phyloP scores from a whole-genome alignment of 176 grass and related monocot species.

The Paspalum notatum region DNA sequence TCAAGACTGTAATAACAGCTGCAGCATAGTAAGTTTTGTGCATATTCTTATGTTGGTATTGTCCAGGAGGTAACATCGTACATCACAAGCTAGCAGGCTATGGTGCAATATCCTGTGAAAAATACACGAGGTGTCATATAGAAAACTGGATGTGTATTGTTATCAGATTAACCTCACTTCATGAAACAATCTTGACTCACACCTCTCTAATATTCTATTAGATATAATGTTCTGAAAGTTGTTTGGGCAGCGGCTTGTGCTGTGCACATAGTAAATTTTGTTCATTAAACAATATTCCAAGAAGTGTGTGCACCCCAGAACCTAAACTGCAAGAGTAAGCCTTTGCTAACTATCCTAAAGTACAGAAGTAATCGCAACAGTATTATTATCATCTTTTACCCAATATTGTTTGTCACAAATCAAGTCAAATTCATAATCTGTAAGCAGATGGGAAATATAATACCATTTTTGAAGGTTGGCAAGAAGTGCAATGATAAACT shows the following conservation, averaged over 20 bases:
- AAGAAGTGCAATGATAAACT: neutral
- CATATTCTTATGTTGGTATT: constrained; percentile 28
- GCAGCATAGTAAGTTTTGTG: constrained; percentile 20
- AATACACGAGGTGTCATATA: neutral
- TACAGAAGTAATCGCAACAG: neutral
- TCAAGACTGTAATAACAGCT: constrained; percentile 27
- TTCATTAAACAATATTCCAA: constrained; percentile 10
- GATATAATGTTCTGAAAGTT: neutral
- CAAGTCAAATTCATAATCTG: neutral
- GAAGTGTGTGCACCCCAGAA: constrained; percentile 9
- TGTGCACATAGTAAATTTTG: constrained; percentile 7
- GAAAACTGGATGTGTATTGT: neutral
- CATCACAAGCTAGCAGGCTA: neutral
- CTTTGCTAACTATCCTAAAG: constrained; percentile 5
- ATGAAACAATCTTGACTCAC: constrained; percentile 6
- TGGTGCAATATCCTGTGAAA: neutral
- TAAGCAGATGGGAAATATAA: neutral
- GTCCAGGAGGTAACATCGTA: constrained; percentile 18
- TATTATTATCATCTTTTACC: neutral
- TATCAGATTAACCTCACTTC: constrained; percentile 22
- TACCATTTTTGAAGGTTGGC: neutral
- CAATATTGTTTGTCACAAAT: constrained; percentile 10
- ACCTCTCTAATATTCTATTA: neutral
- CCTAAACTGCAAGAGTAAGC: neutral
- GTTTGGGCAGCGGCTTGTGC: neutral